Conservation (phyloP, 805 yeast species). For the Lipomyces mesembrius region DNA sequence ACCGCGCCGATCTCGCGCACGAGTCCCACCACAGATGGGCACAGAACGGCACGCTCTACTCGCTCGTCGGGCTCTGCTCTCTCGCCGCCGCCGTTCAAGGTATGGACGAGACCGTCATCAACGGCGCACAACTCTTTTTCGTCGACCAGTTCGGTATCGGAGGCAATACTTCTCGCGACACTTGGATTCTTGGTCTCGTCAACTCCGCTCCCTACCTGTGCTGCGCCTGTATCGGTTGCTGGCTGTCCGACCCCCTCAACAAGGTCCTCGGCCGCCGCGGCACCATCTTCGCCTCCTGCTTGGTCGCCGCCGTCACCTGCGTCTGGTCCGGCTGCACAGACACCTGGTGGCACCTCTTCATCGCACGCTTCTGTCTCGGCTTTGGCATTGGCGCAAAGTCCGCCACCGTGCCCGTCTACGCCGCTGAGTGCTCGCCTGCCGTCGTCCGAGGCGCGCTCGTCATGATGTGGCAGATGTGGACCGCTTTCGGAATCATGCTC, state of each 20-base stretch:
- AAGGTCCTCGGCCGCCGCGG: conserved; percentile 61
- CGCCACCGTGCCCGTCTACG: conserved; percentile 68
- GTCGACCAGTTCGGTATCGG: conserved; percentile 54
- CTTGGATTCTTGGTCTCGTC: conserved; percentile 61
- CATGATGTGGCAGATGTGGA: conserved; percentile 75
- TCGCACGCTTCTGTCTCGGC: conserved; percentile 64
- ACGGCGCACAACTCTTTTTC: conserved; percentile 66
- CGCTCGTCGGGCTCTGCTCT: conserved; percentile 63
- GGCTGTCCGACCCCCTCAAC: conserved; percentile 60
- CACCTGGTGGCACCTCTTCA: conserved; percentile 63
- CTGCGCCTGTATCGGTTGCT: conserved; percentile 60
- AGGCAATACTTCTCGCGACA: conserved; percentile 43
- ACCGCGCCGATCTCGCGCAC: conserved; percentile 46
- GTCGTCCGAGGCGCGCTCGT: conserved; percentile 66
- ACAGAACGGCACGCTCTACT: conserved; percentile 51
- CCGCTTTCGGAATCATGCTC: conserved; percentile 74
- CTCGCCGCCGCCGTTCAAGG: conserved; percentile 74
- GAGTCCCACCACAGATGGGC: conserved; percentile 56
- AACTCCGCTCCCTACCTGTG: conserved; percentile 70
- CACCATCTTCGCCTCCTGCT: conserved; percentile 61
- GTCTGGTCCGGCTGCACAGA: conserved; percentile 68
- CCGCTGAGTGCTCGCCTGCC: conserved; percentile 66
- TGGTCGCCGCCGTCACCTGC: conserved; percentile 62
- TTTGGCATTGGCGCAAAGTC: conserved; percentile 70
- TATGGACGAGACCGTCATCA: conserved; percentile 73